These are phyloP conservation scores for Candida insectalens DNA, from an alignment of 805 yeast genomes.

Conservation along the genomic window DNA sequence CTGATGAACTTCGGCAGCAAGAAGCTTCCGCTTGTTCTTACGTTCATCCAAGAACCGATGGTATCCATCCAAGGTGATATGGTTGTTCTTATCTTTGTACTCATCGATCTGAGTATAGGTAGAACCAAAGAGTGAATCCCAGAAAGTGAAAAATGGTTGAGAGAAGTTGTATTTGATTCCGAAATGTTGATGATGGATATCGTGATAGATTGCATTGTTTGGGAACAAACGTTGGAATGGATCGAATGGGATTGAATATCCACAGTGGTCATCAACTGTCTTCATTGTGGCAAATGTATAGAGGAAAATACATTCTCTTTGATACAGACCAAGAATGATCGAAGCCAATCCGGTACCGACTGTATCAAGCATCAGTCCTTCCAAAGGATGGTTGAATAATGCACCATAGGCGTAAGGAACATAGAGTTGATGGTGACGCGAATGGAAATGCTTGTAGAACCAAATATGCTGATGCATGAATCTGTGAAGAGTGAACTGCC, in stretches of 20 bases:
- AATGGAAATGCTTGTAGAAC: slow-evolving; percentile 75
- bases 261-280: slow-evolving; percentile 98
- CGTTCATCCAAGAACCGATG: slow-evolving; percentile 42
- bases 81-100: slow-evolving; percentile 56
- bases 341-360: slow-evolving; percentile 84
- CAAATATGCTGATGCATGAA: slow-evolving; percentile 75
- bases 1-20: slow-evolving; percentile 1
- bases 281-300: slow-evolving; percentile 88
- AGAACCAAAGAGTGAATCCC: slow-evolving; percentile 75
- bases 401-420: slow-evolving; percentile 98
- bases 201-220: slow-evolving; percentile 92
- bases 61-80: slow-evolving; percentile 59
- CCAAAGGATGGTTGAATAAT: slow-evolving; percentile 85
- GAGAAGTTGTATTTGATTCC: slow-evolving; percentile 90
- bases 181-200: slow-evolving; percentile 94
- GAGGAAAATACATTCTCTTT: slow-evolving; percentile 67
- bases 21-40: slow-evolving; percentile 9
- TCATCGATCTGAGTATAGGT: slow-evolving; percentile 58
- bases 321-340: slow-evolving; percentile 49
- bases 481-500: slow-evolving; percentile 92
- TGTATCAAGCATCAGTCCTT: slow-evolving; percentile 89
- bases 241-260: slow-evolving; percentile 89
- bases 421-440: slow-evolving; percentile 88
- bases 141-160: slow-evolving; percentile 92
- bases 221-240: slow-evolving; percentile 88